Evolutionary conservation across 2,329 filamentous ascomycete genomes (phyloP).

Genomic region (Trichoderma harzianum): DNA sequence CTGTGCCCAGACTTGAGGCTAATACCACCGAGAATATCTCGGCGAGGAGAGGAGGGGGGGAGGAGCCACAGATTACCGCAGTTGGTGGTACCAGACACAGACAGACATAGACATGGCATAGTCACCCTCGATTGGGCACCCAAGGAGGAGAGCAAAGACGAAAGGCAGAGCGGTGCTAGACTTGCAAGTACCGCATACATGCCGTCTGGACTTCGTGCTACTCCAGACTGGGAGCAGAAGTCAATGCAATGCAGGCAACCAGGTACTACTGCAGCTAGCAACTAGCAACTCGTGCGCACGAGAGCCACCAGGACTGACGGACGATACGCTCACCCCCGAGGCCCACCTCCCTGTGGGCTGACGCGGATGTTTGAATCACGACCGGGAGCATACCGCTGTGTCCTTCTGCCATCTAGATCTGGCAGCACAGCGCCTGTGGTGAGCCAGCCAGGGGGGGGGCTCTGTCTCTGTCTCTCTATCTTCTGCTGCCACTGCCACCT

Average conservation of each 20-base stretch:
- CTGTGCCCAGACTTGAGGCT: conserved; percentile 1
- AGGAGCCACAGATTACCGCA: background rate
- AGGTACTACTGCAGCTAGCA: conserved; percentile 9
- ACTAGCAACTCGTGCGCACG: conserved; percentile 12
- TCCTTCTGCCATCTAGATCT: conserved; percentile 4
- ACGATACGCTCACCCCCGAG: background rate
- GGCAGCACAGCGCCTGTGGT: background rate
- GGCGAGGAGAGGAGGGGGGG: background rate
- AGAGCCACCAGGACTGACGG: background rate
- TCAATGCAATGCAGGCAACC: conserved; percentile 16
- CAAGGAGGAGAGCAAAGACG: background rate
- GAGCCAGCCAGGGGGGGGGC: background rate
- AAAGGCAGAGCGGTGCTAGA: background rate
- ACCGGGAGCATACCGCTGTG: background rate
- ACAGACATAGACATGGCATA: background rate
- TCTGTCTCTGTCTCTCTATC: background rate
- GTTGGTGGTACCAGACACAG: background rate
- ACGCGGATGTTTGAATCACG: conserved; percentile 8
- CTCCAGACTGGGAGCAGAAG: conserved; percentile 12
- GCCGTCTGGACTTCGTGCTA: background rate
- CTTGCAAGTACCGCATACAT: background rate
- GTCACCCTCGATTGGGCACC: background rate
- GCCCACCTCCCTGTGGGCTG: background rate
- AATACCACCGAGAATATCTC: conserved; percentile 3
- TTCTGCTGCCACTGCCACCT: background rate